Base-by-base conservation (phyloP, 192 early-diverging fungal species). In the Piromyces finnis region DNA sequence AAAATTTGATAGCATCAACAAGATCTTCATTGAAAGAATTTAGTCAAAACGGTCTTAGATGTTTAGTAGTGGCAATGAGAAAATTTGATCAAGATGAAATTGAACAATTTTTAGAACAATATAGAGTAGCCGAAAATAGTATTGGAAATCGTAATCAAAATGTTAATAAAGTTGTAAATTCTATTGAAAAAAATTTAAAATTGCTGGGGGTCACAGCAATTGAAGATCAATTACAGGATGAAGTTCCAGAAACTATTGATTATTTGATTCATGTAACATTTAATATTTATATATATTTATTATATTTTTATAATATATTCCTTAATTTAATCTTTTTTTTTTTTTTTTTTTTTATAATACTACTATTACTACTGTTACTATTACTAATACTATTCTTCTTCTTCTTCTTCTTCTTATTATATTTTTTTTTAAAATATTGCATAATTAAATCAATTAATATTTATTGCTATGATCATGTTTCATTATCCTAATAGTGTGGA, bases 21-120 rank as follows among this genome's bases (percentile, higher is more conserved):
- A 85, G 88, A 12, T 84, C 83, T 1, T 90, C 95, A 83, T 88
- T 99, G 41, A 94, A 97, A 83, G 81, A 87, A 29, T 98, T 98
- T 88, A 96, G 95, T 12, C 92, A 84, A 77, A 84, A 84, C 81
- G 88, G 87, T 87, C 17, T 68, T 22, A 68, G 51, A 68, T 68
- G 51, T 68, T 68, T 68, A 68, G 51, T 68, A 0, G 22, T 68
- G 0, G 51, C 51, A 4, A 68, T 68, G 51, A 17, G 26, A 22
- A 68, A 68, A 68, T 68, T 68, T n/a, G n/a, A n/a, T n/a, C 5
- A 26, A 26, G 51, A 68, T n/a, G 51, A 68, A n/a, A n/a, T 68
- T 9, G 22, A 0, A 4, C 26, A 68, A 26, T 22, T 68, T n/a
- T 68, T 68, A 9, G 51, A 68, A 68, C 51, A 68, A 68, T 68